phyloP scores from a whole-genome alignment of 306 rosid species.

The Pachyrhizus erosus region DNA sequence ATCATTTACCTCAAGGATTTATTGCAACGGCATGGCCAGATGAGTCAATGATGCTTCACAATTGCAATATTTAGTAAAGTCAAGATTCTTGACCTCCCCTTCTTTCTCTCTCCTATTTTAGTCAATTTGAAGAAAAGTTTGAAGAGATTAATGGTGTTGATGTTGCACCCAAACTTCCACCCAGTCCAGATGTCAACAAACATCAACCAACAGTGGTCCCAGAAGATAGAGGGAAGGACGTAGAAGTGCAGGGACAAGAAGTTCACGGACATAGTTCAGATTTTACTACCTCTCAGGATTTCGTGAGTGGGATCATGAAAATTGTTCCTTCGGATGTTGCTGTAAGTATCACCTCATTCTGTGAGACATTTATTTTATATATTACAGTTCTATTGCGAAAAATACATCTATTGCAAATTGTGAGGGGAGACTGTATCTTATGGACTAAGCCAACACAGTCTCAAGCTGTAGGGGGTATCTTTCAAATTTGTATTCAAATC shows the following conservation, averaged over 20 bases:
- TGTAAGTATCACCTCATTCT: slow-evolving; percentile 66
- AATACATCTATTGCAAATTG: not conserved
- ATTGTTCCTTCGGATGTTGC: slow-evolving; percentile 95
- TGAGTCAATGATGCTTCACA: slow-evolving; percentile 33
- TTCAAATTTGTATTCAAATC: slow-evolving; percentile 13
- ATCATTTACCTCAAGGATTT: slow-evolving; percentile 29
- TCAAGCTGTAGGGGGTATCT: slow-evolving; percentile 1
- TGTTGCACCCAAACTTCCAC: slow-evolving; percentile 61
- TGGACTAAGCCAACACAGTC: not conserved
- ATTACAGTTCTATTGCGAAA: not conserved
- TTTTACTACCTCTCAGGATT: slow-evolving; percentile 69
- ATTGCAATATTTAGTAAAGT: slow-evolving; percentile 32
- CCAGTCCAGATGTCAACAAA: slow-evolving; percentile 65
- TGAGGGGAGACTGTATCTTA: slow-evolving; percentile 25
- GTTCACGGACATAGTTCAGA: slow-evolving; percentile 59
- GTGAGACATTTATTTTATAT: slow-evolving; percentile 32
- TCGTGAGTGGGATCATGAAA: slow-evolving; percentile 90
- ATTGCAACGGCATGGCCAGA: slow-evolving; percentile 29
- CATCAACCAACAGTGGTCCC: slow-evolving; percentile 50
- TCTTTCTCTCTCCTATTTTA: slow-evolving; percentile 42
- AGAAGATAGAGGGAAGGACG: slow-evolving; percentile 60
- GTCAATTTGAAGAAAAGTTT: slow-evolving; percentile 96
- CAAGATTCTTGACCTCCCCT: slow-evolving; percentile 22
- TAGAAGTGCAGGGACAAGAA: slow-evolving; percentile 63
- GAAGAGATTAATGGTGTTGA: slow-evolving; percentile 88